phyloP scores from a whole-genome alignment of 148 eudicot species.

The Chenopodium formosanum region DNA sequence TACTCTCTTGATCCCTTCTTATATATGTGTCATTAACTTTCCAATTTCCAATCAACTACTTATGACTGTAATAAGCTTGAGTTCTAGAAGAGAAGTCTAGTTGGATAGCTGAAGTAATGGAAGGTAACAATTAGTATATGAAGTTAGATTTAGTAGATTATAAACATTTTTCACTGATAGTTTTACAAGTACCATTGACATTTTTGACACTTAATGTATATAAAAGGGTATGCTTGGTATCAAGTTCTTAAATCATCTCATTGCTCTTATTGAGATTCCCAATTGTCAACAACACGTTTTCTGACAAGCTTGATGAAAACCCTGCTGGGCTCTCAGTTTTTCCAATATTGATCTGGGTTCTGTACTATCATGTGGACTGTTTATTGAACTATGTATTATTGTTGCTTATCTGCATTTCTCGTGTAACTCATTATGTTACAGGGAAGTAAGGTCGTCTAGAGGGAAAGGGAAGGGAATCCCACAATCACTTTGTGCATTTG shows the following conservation, averaged over 20 bases:
- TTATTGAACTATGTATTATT: neutral
- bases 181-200: neutral
- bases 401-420: neutral
- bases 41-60: neutral
- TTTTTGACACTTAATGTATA: neutral
- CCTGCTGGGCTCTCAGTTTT: neutral
- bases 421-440: conserved; percentile 17
- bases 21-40: neutral
- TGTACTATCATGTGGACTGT: neutral
- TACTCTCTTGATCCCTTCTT: conserved; percentile 12
- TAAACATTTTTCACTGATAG: neutral
- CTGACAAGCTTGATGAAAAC: neutral
- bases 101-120: neutral
- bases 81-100: neutral
- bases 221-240: neutral
- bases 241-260: neutral
- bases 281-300: neutral
- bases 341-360: neutral
- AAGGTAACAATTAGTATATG: neutral
- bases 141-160: neutral
- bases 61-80: neutral
- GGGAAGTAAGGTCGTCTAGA: conserved; percentile 54
- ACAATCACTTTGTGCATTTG: conserved; percentile 78
- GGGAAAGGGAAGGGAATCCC: conserved; percentile 88
- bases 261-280: neutral